Conservation (phyloP, 495 filamentous ascomycete genomes). For the Penicillium cataractarum region DNA sequence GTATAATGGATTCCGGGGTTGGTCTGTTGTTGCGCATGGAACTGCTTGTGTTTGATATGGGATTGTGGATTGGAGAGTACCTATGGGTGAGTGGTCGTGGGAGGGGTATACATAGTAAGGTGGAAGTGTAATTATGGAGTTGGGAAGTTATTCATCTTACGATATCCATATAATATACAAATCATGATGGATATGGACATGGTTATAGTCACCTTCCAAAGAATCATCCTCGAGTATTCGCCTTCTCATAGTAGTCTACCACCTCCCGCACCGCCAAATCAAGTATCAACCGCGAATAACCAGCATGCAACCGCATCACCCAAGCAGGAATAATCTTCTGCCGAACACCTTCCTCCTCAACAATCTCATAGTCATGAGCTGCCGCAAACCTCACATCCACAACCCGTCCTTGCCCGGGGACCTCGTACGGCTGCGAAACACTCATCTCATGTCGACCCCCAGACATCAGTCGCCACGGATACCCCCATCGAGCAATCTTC, state of each 20-base stretch:
- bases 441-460: constrained; percentile 41
- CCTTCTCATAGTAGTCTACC: background rate
- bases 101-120: background rate
- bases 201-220: background rate
- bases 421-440: constrained; percentile 33
- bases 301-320: constrained; percentile 34
- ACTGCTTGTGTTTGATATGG: constrained; percentile 17
- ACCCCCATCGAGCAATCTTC: constrained; percentile 34
- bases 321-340: constrained; percentile 39
- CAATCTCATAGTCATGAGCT: constrained; percentile 39
- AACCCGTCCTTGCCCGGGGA: constrained; percentile 12
- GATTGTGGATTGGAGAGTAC: background rate
- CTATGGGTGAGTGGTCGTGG: background rate
- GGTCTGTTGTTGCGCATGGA: constrained; percentile 29
- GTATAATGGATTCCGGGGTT: constrained; percentile 31
- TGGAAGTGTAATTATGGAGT: background rate
- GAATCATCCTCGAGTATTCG: background rate
- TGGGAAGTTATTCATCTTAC: no score
- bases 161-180: no score
- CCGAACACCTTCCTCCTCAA: constrained; percentile 21
- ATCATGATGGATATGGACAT: no score
- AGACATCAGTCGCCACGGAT: constrained; percentile 42
- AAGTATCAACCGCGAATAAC: constrained; percentile 33
- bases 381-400: constrained; percentile 39
- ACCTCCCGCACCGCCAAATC: constrained; percentile 31